Evolutionary conservation across 345 rosid genomes (phyloP), one percentile per base, ranked within the genome.

Genomic region (Ceriops tagal): DNA sequence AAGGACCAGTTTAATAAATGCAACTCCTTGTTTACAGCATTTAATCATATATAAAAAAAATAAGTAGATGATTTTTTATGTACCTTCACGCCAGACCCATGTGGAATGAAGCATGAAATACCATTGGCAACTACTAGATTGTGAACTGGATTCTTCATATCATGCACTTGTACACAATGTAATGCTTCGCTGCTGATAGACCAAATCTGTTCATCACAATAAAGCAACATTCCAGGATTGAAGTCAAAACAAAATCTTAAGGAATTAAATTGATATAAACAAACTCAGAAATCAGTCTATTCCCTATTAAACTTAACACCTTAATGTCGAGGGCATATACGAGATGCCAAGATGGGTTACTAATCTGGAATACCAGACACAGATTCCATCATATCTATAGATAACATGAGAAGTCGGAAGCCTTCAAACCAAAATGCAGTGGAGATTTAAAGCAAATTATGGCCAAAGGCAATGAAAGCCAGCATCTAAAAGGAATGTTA

Each of bases 1-100:
- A 31, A 26, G 53, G 32, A n/a, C 68, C 55, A 58, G 46, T 43
- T 8, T 20, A 55, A 28, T 63, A 21, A 16, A 64, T 5, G 28
- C 66, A 21, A 60, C 21, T 60, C n/a, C 4, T 34, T 24, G 27
- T 22, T 10, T 55, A 55, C 58, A 55, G 47, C 58, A 22, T 9
- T 3, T 55, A 26, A 22, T 8, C 58, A 22, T 9, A 16, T 49
- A 7, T 31, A 11, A 58, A 28, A 28, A 47, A 52, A 26, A 56
- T 35, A 56, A 11, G 18, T 27, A 51, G n/a, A 13, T 49, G 16
- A 19, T 24, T 28, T 28, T 30, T 18, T 46, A 10, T 8, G 62
- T 82, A 88, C 93, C 91, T 86, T 89, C 62, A 89, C 76, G 21
- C 93, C 91, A 18, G 88, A 80, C 68, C 93, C 93, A 53, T 86